Conservation (phyloP, 306 rosid species). For the Cercis canadensis region DNA sequence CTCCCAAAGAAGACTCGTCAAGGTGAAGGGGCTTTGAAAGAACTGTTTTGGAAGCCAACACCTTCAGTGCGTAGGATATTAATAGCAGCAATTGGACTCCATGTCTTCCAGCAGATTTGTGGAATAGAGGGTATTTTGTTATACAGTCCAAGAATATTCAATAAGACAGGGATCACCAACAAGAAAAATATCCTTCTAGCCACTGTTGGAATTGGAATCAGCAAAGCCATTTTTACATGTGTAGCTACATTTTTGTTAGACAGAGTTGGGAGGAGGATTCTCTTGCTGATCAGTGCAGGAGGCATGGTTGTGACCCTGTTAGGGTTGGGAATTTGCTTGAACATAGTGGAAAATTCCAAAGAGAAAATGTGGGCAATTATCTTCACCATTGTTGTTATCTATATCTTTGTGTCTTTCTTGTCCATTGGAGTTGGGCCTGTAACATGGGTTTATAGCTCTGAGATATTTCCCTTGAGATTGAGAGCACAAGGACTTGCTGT, state of each 20-base stretch:
- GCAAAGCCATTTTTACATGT: conserved; percentile 52
- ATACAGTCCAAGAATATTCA: conserved; percentile 73
- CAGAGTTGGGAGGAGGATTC: conserved; percentile 45
- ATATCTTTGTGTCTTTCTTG: conserved; percentile 55
- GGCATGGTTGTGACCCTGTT: conserved; percentile 49
- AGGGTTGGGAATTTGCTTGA: conserved; percentile 51
- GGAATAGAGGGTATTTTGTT: conserved; percentile 67
- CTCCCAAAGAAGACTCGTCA: conserved; percentile 12
- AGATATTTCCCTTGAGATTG: conserved; percentile 70
- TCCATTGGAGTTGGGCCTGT: conserved; percentile 73
- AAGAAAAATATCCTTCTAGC: conserved; percentile 62
- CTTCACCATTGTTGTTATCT: conserved; percentile 44
- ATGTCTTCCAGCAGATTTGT: conserved; percentile 58
- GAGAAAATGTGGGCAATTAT: conserved; percentile 53
- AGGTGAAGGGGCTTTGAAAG: conserved; percentile 60
- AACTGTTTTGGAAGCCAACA: conserved; percentile 53
- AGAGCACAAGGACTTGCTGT: conserved; percentile 71
- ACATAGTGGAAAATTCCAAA: conserved; percentile 52
- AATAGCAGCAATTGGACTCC: conserved; percentile 66
- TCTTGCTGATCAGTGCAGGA: conserved; percentile 54
- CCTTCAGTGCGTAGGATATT: conserved; percentile 65
- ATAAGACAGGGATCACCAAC: conserved; percentile 52
- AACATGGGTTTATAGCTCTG: conserved; percentile 79
- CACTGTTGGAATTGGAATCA: conserved; percentile 70
- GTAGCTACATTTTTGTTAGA: conserved; percentile 57